Evolutionary conservation across 2,329 filamentous ascomycete species (phyloP).

Genomic region (Atkinsonella hypoxylon): DNA sequence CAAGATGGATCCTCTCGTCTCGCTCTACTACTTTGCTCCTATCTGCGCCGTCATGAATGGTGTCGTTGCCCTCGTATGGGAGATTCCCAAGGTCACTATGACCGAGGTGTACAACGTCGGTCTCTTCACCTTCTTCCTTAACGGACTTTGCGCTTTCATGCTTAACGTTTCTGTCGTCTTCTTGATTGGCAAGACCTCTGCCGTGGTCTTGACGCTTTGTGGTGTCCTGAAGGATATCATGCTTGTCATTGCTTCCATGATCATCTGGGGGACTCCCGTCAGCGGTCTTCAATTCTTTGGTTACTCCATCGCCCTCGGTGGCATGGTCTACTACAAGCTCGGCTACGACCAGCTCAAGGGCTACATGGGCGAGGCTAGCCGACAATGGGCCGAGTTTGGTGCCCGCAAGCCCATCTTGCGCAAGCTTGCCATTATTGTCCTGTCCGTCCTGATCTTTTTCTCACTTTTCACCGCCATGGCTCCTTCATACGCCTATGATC

Average conservation of each 20-base stretch:
- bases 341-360: conserved; percentile 74
- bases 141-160: conserved; percentile 67
- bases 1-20: conserved; percentile 87
- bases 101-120: conserved; percentile 63
- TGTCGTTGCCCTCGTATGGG: conserved; percentile 58
- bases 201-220: conserved; percentile 69
- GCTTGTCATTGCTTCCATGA: conserved; percentile 66
- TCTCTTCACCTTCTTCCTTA: conserved; percentile 58
- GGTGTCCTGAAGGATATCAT: conserved; percentile 83
- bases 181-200: conserved; percentile 78
- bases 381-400: conserved; percentile 80
- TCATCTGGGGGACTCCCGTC: conserved; percentile 70
- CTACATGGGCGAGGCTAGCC: conserved; percentile 58
- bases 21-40: conserved; percentile 81
- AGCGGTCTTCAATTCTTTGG: conserved; percentile 69
- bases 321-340: conserved; percentile 76
- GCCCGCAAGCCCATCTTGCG: conserved; percentile 63
- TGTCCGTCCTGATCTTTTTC: conserved; percentile 53
- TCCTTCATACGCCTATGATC: conserved; percentile 46
- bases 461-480: conserved; percentile 57
- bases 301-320: conserved; percentile 66
- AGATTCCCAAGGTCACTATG: conserved; percentile 58
- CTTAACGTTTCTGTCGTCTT: conserved; percentile 81
- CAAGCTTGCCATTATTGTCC: conserved; percentile 60
- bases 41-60: conserved; percentile 77